A percentile compares a stretch with the other conserved stretches of the same genome.
These are phyloP conservation scores for Vitis riparia DNA, from an alignment of 164 flowering plant species.

Conservation along the genomic window DNA sequence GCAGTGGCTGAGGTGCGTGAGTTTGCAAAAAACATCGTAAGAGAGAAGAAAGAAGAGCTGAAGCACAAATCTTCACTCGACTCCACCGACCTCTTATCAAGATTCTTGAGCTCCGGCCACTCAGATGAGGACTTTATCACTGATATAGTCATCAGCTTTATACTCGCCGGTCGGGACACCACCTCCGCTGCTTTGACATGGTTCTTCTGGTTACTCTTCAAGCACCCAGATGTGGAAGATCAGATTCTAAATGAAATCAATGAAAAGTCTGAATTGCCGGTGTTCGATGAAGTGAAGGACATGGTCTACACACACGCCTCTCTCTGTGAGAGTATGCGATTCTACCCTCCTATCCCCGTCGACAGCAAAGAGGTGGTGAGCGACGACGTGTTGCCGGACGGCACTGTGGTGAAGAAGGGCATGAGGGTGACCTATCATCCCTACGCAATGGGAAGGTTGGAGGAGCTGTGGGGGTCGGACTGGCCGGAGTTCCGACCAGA, in stretches of 20 bases:
- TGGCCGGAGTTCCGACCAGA: slow-evolving; percentile 48
- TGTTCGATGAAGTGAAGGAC: slow-evolving; percentile 42
- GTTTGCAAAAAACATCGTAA: slow-evolving; percentile 36
- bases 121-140: slow-evolving; percentile 35
- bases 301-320: slow-evolving; percentile 53
- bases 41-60: slow-evolving; percentile 33
- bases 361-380: slow-evolving; percentile 36
- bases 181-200: slow-evolving; percentile 51
- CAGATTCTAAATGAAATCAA: slow-evolving; percentile 33
- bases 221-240: slow-evolving; percentile 25
- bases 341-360: slow-evolving; percentile 51
- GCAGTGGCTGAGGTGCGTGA: slow-evolving; percentile 25
- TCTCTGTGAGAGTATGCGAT: slow-evolving; percentile 53
- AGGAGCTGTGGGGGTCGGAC: slow-evolving; percentile 48
- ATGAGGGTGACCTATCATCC: slow-evolving; percentile 41
- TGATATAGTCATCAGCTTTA: slow-evolving; percentile 44
- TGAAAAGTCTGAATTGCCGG: slow-evolving; percentile 10
- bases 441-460: slow-evolving; percentile 63
- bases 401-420: slow-evolving; percentile 49
- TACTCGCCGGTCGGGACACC: slow-evolving; percentile 51
- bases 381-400: slow-evolving; percentile 64
- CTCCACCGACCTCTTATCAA: slow-evolving; percentile 37
- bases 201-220: slow-evolving; percentile 44
- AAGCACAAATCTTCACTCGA: slow-evolving; percentile 14
- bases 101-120: slow-evolving; percentile 45